Conservation (phyloP, 208 protist genomes). For the Trypanosoma cruzi region DNA sequence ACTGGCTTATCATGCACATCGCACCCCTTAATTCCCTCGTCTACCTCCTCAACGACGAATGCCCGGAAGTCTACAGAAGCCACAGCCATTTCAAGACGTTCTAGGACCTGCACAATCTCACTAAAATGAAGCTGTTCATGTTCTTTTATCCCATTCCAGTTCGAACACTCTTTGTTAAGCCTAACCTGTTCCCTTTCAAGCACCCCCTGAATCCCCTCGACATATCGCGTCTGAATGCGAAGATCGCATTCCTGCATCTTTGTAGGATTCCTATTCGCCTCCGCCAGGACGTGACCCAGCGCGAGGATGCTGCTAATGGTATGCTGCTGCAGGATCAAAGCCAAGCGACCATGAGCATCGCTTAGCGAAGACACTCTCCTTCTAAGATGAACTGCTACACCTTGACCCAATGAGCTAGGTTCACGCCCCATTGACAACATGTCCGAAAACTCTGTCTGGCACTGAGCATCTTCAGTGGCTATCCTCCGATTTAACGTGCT, state of each 20-base stretch:
- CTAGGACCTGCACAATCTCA: conserved; percentile 9
- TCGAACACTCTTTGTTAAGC: not conserved
- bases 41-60: not conserved
- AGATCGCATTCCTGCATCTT: not conserved
- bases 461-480: not conserved
- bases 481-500: not conserved
- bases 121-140: conserved; percentile 5
- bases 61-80: not conserved
- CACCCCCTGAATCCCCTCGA: conserved; percentile 5
- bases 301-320: conserved; percentile 8
- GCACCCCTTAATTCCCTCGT: not conserved
- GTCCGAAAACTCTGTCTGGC: not conserved
- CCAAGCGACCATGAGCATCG: not conserved
- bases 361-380: not conserved
- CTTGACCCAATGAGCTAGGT: not conserved
- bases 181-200: not conserved
- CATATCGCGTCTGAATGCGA: conserved; percentile 16
- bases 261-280: not conserved
- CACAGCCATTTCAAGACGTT: conserved; percentile 15
- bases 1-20: not conserved
- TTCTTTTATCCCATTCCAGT: not conserved
- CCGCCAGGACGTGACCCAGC: not conserved
- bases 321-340: conserved; percentile 12
- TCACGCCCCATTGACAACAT: not conserved
- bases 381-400: not conserved